Evolutionary conservation across 306 rosid genomes (phyloP).

Genomic region (Abrus pulchellus): DNA sequence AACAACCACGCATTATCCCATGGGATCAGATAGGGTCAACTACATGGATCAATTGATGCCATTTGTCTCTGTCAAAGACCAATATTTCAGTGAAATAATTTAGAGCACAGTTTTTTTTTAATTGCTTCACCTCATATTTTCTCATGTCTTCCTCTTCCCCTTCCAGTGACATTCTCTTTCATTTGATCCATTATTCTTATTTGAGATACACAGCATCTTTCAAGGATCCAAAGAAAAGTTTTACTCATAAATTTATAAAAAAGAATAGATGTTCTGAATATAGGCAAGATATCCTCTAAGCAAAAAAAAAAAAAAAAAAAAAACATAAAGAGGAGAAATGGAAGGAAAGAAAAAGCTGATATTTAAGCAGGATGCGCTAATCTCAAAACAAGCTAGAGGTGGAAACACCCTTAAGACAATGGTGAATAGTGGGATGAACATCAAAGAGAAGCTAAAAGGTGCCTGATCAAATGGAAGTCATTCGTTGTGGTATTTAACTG

Average conservation of each 20-base stretch:
- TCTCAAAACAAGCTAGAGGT: slow-evolving; percentile 5
- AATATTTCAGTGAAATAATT: slow-evolving; percentile 1
- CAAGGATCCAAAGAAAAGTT: slow-evolving; percentile 17
- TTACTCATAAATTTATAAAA: slow-evolving; percentile 3
- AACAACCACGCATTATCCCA: not conserved
- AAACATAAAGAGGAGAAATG: not conserved
- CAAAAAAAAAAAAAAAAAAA: not conserved
- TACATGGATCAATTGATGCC: slow-evolving; percentile 16
- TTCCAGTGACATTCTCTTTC: not conserved
- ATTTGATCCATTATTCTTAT: slow-evolving; percentile 8
- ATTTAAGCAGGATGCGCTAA: not conserved
- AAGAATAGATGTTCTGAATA: slow-evolving; percentile 10
- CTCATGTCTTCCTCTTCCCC: not conserved
- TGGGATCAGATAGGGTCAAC: not conserved
- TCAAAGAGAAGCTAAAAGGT: slow-evolving; percentile 25
- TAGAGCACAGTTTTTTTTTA: not conserved
- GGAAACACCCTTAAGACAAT: not conserved
- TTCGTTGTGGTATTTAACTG: not conserved
- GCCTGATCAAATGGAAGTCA: not conserved
- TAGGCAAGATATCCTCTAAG: not conserved
- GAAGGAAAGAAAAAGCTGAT: not conserved
- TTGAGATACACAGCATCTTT: slow-evolving; percentile 8
- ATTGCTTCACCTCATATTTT: not conserved
- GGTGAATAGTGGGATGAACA: not conserved
- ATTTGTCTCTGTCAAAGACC: not conserved